A percentile compares a stretch with the other conserved stretches of the same genome.
These are phyloP conservation scores for Aegilops umbellulata DNA, from an alignment of 176 grass and related monocot genomes.

Conservation along the genomic window DNA sequence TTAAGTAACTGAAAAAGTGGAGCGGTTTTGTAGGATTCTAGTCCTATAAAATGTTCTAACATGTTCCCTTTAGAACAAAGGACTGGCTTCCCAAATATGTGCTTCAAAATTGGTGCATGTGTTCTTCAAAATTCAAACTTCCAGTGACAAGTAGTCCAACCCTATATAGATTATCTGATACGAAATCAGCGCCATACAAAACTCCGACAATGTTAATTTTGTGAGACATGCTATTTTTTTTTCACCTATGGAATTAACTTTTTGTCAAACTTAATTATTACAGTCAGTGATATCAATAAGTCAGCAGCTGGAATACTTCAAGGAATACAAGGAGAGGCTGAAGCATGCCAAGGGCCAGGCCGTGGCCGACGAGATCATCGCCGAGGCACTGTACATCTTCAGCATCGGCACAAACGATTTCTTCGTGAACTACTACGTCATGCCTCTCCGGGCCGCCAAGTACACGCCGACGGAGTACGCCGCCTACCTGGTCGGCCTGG, in stretches of 20 bases:
- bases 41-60: not conserved
- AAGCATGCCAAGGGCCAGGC: slow-evolving; percentile 20
- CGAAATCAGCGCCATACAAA: too few relatives aligned
- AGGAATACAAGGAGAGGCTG: slow-evolving; percentile 45
- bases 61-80: too few relatives aligned
- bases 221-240: too few relatives aligned
- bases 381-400: slow-evolving; percentile 48
- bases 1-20: not conserved
- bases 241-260: too few relatives aligned
- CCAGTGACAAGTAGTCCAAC: too few relatives aligned
- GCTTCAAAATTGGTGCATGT: too few relatives aligned
- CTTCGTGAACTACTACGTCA: slow-evolving; percentile 42
- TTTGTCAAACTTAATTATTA: not conserved
- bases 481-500: slow-evolving; percentile 35
- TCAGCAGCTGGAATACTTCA: slow-evolving; percentile 64
- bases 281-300: slow-evolving; percentile 52
- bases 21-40: not conserved
- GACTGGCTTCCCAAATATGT: too few relatives aligned
- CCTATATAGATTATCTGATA: too few relatives aligned
- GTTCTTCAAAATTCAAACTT: too few relatives aligned
- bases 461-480: slow-evolving; percentile 47
- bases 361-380: slow-evolving; percentile 21
- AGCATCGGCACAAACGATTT: slow-evolving; percentile 81
- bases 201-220: too few relatives aligned
- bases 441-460: slow-evolving; percentile 7